phyloP scores from a whole-genome alignment of 495 filamentous ascomycete genomes.

The Trichoderma parareesei region DNA sequence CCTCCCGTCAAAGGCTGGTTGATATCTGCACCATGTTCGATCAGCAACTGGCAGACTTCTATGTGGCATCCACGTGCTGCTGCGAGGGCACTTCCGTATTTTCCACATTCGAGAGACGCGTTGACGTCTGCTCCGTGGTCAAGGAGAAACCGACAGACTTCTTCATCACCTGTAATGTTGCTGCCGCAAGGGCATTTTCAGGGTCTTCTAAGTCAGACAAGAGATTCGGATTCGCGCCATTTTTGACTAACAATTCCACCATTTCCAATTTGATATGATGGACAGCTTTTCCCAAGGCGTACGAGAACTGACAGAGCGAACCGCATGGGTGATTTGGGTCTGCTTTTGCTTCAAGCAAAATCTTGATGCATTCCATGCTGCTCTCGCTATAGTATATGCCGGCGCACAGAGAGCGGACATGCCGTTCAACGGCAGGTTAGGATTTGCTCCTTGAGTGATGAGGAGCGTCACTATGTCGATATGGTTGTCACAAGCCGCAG shows the following conservation, averaged over 20 bases:
- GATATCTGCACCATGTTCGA: neutral
- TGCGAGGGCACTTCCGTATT: neutral
- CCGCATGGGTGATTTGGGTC: neutral
- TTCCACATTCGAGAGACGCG: neutral
- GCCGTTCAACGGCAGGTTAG: neutral
- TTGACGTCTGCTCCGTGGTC: neutral
- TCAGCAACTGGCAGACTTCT: neutral
- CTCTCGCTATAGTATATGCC: neutral
- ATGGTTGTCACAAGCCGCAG: neutral
- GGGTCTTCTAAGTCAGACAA: conserved; percentile 18
- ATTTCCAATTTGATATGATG: neutral
- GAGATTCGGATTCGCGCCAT: neutral
- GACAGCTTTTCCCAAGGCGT: neutral
- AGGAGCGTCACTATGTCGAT: neutral
- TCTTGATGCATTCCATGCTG: neutral
- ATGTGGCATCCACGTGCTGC: neutral
- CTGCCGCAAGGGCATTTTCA: conserved; percentile 23
- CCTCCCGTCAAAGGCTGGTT: neutral
- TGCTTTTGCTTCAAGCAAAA: neutral
- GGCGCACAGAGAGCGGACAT: neutral
- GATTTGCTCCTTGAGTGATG: neutral
- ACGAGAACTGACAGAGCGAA: neutral
- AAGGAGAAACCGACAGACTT: neutral
- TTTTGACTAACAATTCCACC: neutral
- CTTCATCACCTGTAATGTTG: conserved; percentile 11